Conservation (phyloP, 768 basidiomycete species). For the Leccinum variicolor region DNA sequence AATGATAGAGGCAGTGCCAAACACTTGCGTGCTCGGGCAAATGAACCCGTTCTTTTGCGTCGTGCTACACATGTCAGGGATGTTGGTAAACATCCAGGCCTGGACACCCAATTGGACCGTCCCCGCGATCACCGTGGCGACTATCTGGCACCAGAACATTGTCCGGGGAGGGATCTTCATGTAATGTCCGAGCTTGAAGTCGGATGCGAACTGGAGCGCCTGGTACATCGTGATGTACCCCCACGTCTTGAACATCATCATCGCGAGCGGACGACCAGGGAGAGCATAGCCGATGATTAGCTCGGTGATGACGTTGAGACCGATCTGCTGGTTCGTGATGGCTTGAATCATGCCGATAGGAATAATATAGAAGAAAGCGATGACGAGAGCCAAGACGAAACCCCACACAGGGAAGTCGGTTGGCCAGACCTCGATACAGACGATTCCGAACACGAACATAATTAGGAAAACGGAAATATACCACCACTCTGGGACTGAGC, state of each 20-base stretch:
- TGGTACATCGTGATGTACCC: slow-evolving; percentile 64
- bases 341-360: slow-evolving; percentile 79
- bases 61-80: slow-evolving; percentile 31
- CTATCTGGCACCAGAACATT: slow-evolving; percentile 69
- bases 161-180: slow-evolving; percentile 66
- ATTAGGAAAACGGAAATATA: slow-evolving; percentile 42
- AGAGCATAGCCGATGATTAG: slow-evolving; percentile 58
- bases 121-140: slow-evolving; percentile 57
- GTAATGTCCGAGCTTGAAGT: slow-evolving; percentile 76
- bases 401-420: slow-evolving; percentile 46
- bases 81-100: slow-evolving; percentile 51
- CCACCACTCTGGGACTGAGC: slow-evolving; percentile 61
- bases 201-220: slow-evolving; percentile 66
- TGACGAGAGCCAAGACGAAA: slow-evolving; percentile 38
- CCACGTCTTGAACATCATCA: slow-evolving; percentile 78
- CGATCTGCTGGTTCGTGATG: slow-evolving; percentile 77
- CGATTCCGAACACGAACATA: slow-evolving; percentile 58
- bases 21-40: slow-evolving; percentile 38
- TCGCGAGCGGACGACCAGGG: slow-evolving; percentile 66
- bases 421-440: slow-evolving; percentile 64
- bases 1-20: slow-evolving; percentile 48
- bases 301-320: slow-evolving; percentile 67
- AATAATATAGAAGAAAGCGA: slow-evolving; percentile 63
- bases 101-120: slow-evolving; percentile 67
- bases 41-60: slow-evolving; percentile 27